Evolutionary conservation across 192 early-diverging fungal genomes (phyloP).

Genomic region (Coemansia sp.): DNA sequence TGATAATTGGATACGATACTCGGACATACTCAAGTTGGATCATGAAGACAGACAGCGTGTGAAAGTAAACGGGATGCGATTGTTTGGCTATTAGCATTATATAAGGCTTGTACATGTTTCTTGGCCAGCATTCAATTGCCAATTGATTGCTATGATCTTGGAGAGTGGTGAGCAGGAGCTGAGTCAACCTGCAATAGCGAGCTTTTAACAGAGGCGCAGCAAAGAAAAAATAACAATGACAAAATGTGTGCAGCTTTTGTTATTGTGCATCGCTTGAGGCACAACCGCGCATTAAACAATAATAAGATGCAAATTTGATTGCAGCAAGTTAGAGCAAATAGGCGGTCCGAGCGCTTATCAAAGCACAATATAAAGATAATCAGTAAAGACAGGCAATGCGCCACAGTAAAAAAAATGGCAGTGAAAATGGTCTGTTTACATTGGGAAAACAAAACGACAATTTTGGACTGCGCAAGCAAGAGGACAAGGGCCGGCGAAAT

Average conservation of each 20-base stretch:
- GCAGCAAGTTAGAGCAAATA: neutral
- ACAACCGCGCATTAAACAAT: neutral
- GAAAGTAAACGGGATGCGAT: neutral
- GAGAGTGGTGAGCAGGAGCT: neutral
- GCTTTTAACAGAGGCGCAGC: neutral
- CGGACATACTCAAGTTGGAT: neutral
- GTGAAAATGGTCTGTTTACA: neutral
- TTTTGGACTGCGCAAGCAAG: neutral
- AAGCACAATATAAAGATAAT: neutral
- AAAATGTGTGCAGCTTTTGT: neutral
- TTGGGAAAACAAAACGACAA: neutral
- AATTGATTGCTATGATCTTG: neutral
- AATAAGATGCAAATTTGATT: neutral
- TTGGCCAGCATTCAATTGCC: neutral
- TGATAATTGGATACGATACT: neutral
- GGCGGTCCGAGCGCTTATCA: neutral
- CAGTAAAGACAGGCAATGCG: neutral
- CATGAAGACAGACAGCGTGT: neutral
- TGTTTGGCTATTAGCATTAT: neutral
- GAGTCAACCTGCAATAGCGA: neutral
- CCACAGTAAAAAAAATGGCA: neutral
- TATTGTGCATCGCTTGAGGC: neutral
- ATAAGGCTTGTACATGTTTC: neutral
- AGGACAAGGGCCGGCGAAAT: constrained; percentile 1
- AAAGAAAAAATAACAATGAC: neutral